Percentiles rank a stretch among this genome's conserved stretches.
These are phyloP conservation scores for Verticillium nubilum DNA, from an alignment of 2,329 filamentous ascomycete genomes.

Conservation along the genomic window DNA sequence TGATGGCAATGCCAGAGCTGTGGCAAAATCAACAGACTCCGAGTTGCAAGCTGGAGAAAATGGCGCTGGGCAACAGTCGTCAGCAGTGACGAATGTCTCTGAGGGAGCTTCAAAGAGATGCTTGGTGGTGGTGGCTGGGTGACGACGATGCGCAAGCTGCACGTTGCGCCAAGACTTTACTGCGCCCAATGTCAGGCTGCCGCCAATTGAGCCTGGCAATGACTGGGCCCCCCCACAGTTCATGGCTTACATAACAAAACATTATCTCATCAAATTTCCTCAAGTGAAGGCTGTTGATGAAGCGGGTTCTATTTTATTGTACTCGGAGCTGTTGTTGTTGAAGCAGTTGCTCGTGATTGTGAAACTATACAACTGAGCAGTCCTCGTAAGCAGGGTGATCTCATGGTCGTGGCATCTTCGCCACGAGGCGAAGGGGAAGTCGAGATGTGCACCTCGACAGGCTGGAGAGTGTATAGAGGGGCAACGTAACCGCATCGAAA, in stretches of 20 bases:
- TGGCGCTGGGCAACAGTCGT: constrained; percentile 7
- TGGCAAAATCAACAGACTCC: neutral
- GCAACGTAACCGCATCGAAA: no score
- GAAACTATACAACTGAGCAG: no score
- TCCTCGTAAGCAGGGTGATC: no score
- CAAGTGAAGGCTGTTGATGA: no score
- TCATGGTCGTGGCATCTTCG: no score
- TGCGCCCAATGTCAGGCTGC: neutral
- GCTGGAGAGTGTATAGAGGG: no score
- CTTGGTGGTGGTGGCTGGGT: constrained; percentile 11
- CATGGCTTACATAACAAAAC: neutral
- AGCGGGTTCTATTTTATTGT: no score
- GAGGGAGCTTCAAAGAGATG: neutral
- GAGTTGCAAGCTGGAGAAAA: neutral
- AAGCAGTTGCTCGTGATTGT: no score
- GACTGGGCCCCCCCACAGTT: neutral
- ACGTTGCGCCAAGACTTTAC: constrained; percentile 8
- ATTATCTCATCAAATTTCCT: no score
- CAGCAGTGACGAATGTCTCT: constrained; percentile 10
- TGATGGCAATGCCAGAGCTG: neutral
- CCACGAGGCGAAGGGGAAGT: no score
- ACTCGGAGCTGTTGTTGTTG: no score
- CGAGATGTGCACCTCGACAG: no score
- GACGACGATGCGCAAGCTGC: constrained; percentile 12
- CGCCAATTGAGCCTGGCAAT: neutral